A percentile compares a stretch with the other conserved stretches of the same genome.
These are phyloP conservation scores for Rosa chinensis DNA, from an alignment of 306 rosid species.

Conservation along the genomic window DNA sequence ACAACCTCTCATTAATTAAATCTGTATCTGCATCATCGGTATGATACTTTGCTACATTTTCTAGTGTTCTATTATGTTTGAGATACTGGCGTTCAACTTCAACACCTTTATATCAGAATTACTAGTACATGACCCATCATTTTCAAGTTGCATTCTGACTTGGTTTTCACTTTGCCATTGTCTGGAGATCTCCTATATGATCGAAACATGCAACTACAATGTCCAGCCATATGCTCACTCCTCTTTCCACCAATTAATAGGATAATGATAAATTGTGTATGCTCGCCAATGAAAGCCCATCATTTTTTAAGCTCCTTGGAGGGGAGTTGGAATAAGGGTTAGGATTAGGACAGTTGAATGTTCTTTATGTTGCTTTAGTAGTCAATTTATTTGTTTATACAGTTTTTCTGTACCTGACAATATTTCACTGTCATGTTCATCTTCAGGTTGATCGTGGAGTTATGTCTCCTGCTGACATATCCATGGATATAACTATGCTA, in stretches of 20 bases:
- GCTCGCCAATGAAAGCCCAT: background rate
- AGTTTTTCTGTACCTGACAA: background rate
- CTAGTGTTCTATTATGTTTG: background rate
- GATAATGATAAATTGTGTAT: background rate
- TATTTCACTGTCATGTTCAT: constrained; percentile 6
- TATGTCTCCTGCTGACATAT: constrained; percentile 86
- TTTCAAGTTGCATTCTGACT: constrained; percentile 6
- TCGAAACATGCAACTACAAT: background rate
- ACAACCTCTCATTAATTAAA: constrained; percentile 61
- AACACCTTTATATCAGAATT: background rate
- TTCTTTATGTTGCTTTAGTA: constrained; percentile 9
- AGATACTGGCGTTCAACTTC: background rate
- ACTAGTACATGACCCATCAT: background rate
- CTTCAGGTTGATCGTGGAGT: constrained; percentile 88
- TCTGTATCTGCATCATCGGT: constrained; percentile 71
- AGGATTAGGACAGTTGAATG: background rate
- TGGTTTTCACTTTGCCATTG: background rate
- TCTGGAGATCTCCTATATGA: background rate
- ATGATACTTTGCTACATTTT: constrained; percentile 22
- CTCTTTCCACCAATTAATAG: background rate
- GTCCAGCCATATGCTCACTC: background rate
- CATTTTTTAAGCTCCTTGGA: background rate
- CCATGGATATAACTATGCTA: constrained; percentile 79
- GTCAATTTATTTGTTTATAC: background rate
- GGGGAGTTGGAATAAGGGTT: background rate